These are phyloP conservation scores for Populus davidiana DNA, from an alignment of 345 rosid species.

Conservation along the genomic window DNA sequence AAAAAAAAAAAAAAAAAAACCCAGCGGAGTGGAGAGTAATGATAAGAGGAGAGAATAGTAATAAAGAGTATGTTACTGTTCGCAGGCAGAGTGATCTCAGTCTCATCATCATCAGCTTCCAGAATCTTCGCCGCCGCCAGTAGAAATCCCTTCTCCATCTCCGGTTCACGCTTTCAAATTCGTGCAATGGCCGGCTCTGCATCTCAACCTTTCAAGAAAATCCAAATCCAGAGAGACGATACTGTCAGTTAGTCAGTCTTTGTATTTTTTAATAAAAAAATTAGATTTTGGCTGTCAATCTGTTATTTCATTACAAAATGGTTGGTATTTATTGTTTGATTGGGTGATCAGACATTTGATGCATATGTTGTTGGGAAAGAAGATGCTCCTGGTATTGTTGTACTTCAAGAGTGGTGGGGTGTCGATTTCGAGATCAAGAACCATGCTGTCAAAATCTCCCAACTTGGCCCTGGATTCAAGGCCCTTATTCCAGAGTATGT, in stretches of 20 bases:
- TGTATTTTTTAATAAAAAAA: neutral
- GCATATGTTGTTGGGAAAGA: constrained; percentile 92
- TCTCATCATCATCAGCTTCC: constrained; percentile 23
- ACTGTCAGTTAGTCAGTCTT: constrained; percentile 43
- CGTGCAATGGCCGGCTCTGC: constrained; percentile 71
- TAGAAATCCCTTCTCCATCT: constrained; percentile 11
- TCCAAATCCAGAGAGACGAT: constrained; percentile 83
- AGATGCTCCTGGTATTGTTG: constrained; percentile 84
- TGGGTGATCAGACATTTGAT: constrained; percentile 61
- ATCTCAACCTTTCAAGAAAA: constrained; percentile 51
- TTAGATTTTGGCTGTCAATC: neutral
- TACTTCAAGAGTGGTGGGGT: constrained; percentile 99
- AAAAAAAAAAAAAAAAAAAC: no score
- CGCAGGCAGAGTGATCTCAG: neutral
- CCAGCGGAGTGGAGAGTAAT: no score
- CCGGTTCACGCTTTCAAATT: constrained; percentile 32
- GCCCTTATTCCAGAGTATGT: constrained; percentile 87
- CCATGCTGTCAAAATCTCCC: constrained; percentile 79
- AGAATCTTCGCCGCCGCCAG: constrained; percentile 27
- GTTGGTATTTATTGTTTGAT: neutral
- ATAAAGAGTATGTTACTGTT: neutral
- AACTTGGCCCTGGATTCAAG: constrained; percentile 73
- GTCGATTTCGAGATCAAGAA: constrained; percentile 94
- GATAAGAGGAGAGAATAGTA: no score
- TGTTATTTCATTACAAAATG: neutral